These are phyloP conservation scores for Cercis canadensis DNA, from an alignment of 306 rosid species.

Conservation along the genomic window DNA sequence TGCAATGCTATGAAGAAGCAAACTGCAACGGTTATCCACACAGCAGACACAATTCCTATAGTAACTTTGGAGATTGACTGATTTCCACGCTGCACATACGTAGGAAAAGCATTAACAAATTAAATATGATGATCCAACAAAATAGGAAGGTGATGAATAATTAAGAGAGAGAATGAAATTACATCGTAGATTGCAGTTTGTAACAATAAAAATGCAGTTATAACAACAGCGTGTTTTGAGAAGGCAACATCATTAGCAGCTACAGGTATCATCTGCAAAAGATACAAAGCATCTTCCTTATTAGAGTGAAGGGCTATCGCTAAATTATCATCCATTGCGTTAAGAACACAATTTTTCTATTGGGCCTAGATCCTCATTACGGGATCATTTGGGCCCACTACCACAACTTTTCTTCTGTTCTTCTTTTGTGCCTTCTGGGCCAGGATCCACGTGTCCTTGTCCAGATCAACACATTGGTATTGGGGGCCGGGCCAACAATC, in stretches of 20 bases:
- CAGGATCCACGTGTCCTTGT: too few relatives aligned
- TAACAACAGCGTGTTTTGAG: constrained; percentile 64
- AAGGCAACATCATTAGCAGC: constrained; percentile 86
- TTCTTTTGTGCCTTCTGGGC: too few relatives aligned
- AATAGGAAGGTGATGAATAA: not conserved
- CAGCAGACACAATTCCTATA: constrained; percentile 48
- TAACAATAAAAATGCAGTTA: constrained; percentile 51
- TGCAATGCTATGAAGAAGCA: constrained; percentile 71
- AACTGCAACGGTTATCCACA: constrained; percentile 59
- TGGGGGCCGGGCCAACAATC: too few relatives aligned
- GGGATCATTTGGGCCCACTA: too few relatives aligned
- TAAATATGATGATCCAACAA: too few relatives aligned
- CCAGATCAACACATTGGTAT: too few relatives aligned
- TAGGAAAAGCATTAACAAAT: not conserved
- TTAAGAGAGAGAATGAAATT: not conserved
- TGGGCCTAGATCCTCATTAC: too few relatives aligned
- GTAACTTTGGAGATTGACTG: constrained; percentile 65
- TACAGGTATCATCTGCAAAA: constrained; percentile 86
- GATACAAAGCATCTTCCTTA: too few relatives aligned
- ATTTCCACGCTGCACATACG: constrained; percentile 59
- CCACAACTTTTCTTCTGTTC: too few relatives aligned
- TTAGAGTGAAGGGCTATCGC: too few relatives aligned
- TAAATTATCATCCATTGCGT: too few relatives aligned
- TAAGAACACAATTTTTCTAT: too few relatives aligned
- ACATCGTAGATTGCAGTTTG: constrained; percentile 74